Percentiles rank a stretch among this genome's conserved stretches.
These are phyloP conservation scores for Colletotrichum tropicale DNA, from an alignment of 2,329 filamentous ascomycete species.

Conservation along the genomic window DNA sequence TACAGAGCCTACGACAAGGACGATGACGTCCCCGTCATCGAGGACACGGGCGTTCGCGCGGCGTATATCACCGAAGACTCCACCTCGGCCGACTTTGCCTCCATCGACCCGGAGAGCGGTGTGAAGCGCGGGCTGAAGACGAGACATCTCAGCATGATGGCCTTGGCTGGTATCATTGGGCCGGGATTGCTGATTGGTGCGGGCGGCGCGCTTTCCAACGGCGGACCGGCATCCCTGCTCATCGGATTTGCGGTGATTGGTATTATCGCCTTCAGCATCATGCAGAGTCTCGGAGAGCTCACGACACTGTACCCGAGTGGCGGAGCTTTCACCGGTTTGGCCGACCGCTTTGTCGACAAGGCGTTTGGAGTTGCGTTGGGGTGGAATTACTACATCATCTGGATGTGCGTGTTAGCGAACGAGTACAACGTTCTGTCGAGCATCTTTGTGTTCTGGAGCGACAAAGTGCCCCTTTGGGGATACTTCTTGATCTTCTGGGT, in stretches of 20 bases:
- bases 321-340: slow-evolving; percentile 73
- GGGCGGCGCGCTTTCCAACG: slow-evolving; percentile 70
- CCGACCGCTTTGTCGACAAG: slow-evolving; percentile 73
- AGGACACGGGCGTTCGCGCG: neutral
- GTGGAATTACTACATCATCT: slow-evolving; percentile 76
- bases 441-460: slow-evolving; percentile 70
- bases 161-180: slow-evolving; percentile 66
- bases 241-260: slow-evolving; percentile 78
- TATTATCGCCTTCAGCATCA: slow-evolving; percentile 69
- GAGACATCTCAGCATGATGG: slow-evolving; percentile 70
- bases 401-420: slow-evolving; percentile 69
- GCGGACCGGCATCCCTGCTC: slow-evolving; percentile 73
- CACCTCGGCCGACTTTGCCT: slow-evolving; percentile 42
- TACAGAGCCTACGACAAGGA: slow-evolving; percentile 16
- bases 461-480: slow-evolving; percentile 65
- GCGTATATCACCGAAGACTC: neutral
- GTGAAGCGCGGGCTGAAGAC: slow-evolving; percentile 74
- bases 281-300: slow-evolving; percentile 77
- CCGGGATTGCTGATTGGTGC: slow-evolving; percentile 75
- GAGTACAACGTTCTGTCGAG: slow-evolving; percentile 74
- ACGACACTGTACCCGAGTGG: slow-evolving; percentile 75
- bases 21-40: slow-evolving; percentile 4
- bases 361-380: slow-evolving; percentile 72
- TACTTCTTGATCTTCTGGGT: slow-evolving; percentile 79
- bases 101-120: slow-evolving; percentile 65